Evolutionary conservation across 73 alveolate species (phyloP).

Genomic region (Paramecium primaurelia): DNA sequence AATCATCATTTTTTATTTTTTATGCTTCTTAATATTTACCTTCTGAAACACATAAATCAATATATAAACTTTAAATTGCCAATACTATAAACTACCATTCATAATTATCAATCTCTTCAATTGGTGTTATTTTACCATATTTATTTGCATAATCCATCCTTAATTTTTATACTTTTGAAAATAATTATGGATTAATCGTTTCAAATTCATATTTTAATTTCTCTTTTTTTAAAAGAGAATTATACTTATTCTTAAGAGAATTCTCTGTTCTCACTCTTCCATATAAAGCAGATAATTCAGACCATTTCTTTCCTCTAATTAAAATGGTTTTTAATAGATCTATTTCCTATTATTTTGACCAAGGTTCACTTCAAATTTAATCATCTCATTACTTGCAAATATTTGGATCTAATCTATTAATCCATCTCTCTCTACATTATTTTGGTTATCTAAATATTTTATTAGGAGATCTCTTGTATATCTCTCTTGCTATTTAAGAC

Average conservation of each 20-base stretch:
- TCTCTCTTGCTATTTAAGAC: conserved; percentile 41
- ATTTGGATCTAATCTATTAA: conserved; percentile 25
- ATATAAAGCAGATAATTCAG: conserved; percentile 34
- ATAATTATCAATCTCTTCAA: conserved; percentile 32
- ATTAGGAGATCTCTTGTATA: conserved; percentile 42
- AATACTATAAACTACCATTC: conserved; percentile 48
- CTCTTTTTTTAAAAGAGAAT: conserved; percentile 23
- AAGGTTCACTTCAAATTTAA: neutral
- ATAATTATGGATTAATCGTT: conserved; percentile 24
- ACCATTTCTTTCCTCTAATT: conserved; percentile 47
- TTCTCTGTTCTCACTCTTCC: conserved; percentile 48
- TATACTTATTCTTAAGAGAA: conserved; percentile 21
- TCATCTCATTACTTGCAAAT: conserved; percentile 10
- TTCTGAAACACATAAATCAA: conserved; percentile 1
- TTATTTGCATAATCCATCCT: conserved; percentile 42
- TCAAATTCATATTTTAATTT: conserved; percentile 48
- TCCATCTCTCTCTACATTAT: conserved; percentile 44
- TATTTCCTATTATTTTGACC: conserved; percentile 21
- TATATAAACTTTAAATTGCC: conserved; percentile 23
- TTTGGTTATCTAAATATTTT: conserved; percentile 25
- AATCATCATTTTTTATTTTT: conserved; percentile 26
- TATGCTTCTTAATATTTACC: conserved; percentile 34
- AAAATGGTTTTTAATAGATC: conserved; percentile 21
- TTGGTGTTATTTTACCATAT: conserved; percentile 41
- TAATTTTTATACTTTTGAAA: conserved; percentile 11